Conservation (phyloP, 129 eudicot species). For the Flaveria ramosissima region DNA sequence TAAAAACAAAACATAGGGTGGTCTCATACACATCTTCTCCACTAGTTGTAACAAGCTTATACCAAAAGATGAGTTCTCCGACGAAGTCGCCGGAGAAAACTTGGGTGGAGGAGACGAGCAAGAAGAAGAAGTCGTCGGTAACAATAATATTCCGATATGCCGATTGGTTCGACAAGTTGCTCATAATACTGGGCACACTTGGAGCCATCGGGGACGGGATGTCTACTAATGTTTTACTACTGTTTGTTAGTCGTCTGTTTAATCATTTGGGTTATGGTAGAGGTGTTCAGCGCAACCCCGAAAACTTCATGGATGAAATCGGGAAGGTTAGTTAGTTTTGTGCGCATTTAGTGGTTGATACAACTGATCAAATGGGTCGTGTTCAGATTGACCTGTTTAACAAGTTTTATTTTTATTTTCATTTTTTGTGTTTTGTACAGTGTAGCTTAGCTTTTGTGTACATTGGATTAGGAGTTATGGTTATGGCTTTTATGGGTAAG, state of each 20-base stretch:
- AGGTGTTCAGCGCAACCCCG: conserved; percentile 38
- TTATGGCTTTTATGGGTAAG: conserved; percentile 91
- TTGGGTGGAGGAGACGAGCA: background rate
- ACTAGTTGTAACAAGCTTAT: conserved; percentile 5
- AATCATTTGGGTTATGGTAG: conserved; percentile 84
- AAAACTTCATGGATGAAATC: conserved; percentile 69
- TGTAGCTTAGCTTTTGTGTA: conserved; percentile 87
- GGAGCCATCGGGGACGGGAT: conserved; percentile 99
- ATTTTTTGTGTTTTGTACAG: conserved; percentile 45
- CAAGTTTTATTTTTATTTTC: background rate
- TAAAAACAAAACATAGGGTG: conserved; percentile 20
- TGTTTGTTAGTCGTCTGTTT: conserved; percentile 72
- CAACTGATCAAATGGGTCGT: background rate
- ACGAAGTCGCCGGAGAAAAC: conserved; percentile 33
- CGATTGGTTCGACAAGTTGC: conserved; percentile 57
- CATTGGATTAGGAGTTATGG: conserved; percentile 83
- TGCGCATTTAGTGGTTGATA: too few species aligned
- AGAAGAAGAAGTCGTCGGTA: conserved; percentile 35
- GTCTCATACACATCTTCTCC: conserved; percentile 18
- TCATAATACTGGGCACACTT: conserved; percentile 73
- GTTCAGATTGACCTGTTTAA: background rate
- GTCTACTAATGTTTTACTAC: conserved; percentile 74
- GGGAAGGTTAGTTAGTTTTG: conserved; percentile 53
- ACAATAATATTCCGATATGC: conserved; percentile 68
- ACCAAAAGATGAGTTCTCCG: conserved; percentile 33